phyloP scores from a whole-genome alignment of 169 alveolate genomes.

The Plasmodium gonderi region DNA sequence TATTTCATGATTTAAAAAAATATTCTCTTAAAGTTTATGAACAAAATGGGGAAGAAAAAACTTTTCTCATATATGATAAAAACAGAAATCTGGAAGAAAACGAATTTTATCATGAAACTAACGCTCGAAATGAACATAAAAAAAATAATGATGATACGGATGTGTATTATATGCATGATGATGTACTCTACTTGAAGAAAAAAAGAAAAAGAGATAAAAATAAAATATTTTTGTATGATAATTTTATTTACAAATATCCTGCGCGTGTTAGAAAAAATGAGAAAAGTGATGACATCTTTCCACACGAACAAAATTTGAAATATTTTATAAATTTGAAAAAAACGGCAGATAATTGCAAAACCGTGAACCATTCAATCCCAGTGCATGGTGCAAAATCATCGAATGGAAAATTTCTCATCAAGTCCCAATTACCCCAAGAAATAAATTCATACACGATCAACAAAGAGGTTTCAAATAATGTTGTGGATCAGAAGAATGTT shows the following conservation, averaged over 20 bases:
- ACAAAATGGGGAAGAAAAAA: neutral
- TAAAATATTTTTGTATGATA: constrained; percentile 41
- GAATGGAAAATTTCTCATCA: neutral
- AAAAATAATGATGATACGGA: neutral
- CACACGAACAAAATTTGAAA: neutral
- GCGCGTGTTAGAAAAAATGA: constrained; percentile 9
- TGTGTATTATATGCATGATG: constrained; percentile 48
- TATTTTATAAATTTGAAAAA: constrained; percentile 7
- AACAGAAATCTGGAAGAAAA: neutral
- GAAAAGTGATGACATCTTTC: neutral
- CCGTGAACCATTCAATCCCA: neutral
- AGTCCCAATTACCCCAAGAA: too few relatives aligned
- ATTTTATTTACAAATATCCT: constrained; percentile 40
- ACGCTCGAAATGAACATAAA: neutral
- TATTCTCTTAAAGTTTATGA: neutral
- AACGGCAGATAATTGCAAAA: neutral
- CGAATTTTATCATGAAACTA: neutral
- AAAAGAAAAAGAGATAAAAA: constrained; percentile 43
- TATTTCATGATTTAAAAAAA: constrained; percentile 35
- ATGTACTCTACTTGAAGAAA: constrained; percentile 25
- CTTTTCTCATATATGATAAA: neutral
- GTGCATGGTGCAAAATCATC: neutral
- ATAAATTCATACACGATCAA: too few relatives aligned
- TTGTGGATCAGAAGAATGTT: too few relatives aligned
- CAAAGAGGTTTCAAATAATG: too few relatives aligned